These are phyloP conservation scores for Nepenthes gracilis DNA, from an alignment of 148 eudicot species.

Conservation along the genomic window DNA sequence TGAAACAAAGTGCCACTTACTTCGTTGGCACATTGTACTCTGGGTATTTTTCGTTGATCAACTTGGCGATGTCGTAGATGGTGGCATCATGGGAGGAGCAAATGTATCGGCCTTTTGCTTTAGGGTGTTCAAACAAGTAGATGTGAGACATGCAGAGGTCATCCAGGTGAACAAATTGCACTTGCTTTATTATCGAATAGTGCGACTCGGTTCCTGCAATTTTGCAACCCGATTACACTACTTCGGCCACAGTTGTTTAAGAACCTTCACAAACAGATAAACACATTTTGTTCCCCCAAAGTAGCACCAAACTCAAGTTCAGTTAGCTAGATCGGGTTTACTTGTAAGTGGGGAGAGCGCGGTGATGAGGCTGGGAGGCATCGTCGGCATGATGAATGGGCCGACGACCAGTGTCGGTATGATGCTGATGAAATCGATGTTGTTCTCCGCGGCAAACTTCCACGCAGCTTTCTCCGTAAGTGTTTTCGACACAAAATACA, in stretches of 20 bases:
- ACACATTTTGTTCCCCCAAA: too few relatives aligned
- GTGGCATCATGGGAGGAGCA: constrained; percentile 81
- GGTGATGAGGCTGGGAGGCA: constrained; percentile 85
- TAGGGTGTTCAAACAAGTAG: constrained; percentile 59
- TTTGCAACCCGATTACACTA: background rate
- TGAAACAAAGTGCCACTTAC: constrained; percentile 19
- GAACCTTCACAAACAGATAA: too few relatives aligned
- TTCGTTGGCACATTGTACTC: constrained; percentile 68
- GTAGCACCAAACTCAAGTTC: too few relatives aligned
- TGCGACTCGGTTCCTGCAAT: constrained; percentile 66
- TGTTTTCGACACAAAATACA: constrained; percentile 82
- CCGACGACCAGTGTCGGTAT: constrained; percentile 84
- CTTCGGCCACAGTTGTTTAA: too few relatives aligned
- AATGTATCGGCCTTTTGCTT: constrained; percentile 70
- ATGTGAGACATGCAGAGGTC: constrained; percentile 85
- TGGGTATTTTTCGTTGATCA: constrained; percentile 65
- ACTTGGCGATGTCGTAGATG: constrained; percentile 43
- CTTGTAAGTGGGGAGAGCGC: constrained; percentile 79
- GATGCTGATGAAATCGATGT: constrained; percentile 71
- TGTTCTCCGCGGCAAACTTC: constrained; percentile 69
- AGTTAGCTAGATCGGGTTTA: constrained; percentile 5
- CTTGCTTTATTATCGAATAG: constrained; percentile 68
- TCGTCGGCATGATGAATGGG: constrained; percentile 59
- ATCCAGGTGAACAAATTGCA: constrained; percentile 79
- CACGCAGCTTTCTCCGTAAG: constrained; percentile 76